Percentiles rank a stretch among this genome's conserved stretches.
These are phyloP conservation scores for Wilcoxina mikolae DNA, from an alignment of 495 filamentous ascomycete genomes.

Conservation along the genomic window DNA sequence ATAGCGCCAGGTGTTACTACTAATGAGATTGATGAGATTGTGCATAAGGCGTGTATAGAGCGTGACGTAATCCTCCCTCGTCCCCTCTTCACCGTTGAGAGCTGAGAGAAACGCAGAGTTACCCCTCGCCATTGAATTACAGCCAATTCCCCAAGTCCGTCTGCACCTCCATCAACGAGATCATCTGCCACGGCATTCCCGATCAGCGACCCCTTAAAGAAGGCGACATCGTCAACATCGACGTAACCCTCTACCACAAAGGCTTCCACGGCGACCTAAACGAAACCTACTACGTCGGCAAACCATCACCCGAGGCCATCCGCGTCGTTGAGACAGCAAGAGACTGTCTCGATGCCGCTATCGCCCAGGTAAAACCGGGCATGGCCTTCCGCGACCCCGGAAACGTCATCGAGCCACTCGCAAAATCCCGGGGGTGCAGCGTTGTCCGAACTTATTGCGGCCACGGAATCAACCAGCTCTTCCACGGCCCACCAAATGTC, in stretches of 20 bases:
- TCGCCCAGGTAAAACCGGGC: constrained; percentile 72
- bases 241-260: constrained; percentile 73
- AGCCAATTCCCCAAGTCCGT: constrained; percentile 94
- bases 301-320: constrained; percentile 61
- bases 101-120: constrained; percentile 46
- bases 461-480: constrained; percentile 72
- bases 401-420: constrained; percentile 70
- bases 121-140: constrained; percentile 94
- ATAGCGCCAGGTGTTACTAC: constrained; percentile 81
- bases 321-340: constrained; percentile 73
- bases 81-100: neutral
- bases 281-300: constrained; percentile 83
- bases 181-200: constrained; percentile 89
- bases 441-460: constrained; percentile 84
- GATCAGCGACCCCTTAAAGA: constrained; percentile 64
- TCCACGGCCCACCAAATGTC: constrained; percentile 72
- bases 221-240: constrained; percentile 80
- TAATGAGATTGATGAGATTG: constrained; percentile 88
- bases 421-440: constrained; percentile 61
- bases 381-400: constrained; percentile 74
- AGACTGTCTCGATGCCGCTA: constrained; percentile 68
- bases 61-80: constrained; percentile 45
- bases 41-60: constrained; percentile 90
- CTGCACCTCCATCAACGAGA: constrained; percentile 89
- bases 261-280: constrained; percentile 83